Base-by-base conservation (phyloP, 345 rosid genomes). In the Cardamine chenopodiifolia region DNA sequence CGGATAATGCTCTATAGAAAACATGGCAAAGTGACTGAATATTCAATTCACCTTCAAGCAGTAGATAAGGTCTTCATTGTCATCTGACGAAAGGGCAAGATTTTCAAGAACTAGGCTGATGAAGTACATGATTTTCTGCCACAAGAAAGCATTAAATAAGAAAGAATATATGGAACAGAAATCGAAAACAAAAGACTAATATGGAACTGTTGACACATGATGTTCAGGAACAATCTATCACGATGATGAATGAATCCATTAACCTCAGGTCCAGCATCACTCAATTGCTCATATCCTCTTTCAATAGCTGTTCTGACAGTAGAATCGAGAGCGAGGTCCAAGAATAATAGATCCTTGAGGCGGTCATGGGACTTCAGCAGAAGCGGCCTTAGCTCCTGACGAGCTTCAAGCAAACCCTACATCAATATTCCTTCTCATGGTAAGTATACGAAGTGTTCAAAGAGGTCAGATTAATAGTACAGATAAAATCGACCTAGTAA, bases 381-480 rank as follows among this genome's bases (percentile, higher is more conserved):
- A 82, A 90, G 77, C 25, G 94, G 87, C 58, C 96, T 81, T 56
- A 92, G 86, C 86, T 92, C 99, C 81, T 95, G 94, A 54, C 99
- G 98, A 48, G 97, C 94, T 90, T 95, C 99, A 37, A 95, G 89
- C 83, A 92, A 82, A 80, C 94, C 97, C 99, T 95, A 80, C 45
- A 69, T 77, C 67, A 75, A 70, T 53, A 42, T 57, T 42, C 56
- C 42, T 17, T 29, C 58, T 31, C 57, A 31, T 50, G 68, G 18
- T 66, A 66, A 59, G 19, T 53, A 50, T 22, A 78, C 14, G 40
- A 50, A 23, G 50, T 35, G 23, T 61, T 17, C 52, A 50, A 57
- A 19, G 14, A 52, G 58, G 54, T 67, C 47, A 61, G 3, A 59
- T 14, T 50, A 42, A 34, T 8, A 53, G 52, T 68, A 18, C 15